A percentile compares a stretch with the other conserved stretches of the same genome.
Conservation (phyloP, 208 protist genomes). For the Baffinella frigidus region DNA sequence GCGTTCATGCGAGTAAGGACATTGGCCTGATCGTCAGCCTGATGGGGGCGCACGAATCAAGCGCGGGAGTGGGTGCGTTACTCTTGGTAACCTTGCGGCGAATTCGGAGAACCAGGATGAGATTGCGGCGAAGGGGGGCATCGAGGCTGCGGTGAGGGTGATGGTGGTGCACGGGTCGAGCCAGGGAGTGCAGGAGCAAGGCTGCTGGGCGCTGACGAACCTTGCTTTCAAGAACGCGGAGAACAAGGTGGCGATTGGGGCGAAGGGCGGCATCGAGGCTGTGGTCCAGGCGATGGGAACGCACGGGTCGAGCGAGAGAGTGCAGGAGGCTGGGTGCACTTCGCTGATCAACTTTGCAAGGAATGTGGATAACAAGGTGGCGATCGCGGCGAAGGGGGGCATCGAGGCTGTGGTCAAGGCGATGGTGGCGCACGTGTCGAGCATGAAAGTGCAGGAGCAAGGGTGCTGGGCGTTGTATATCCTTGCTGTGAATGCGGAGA, state of each 20-base stretch:
- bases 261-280: conserved; percentile 11
- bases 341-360: not conserved
- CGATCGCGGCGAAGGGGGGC: not conserved
- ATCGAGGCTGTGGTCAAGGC: conserved; percentile 35
- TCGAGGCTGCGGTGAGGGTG: conserved; percentile 1
- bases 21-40: too few species aligned
- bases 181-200: conserved; percentile 5
- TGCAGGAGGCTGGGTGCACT: not conserved
- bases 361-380: not conserved
- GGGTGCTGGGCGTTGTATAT: not conserved
- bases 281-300: not conserved
- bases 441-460: not conserved
- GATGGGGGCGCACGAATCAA: too few species aligned
- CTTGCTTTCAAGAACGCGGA: not conserved
- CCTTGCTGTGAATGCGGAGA: conserved; percentile 23
- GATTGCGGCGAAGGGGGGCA: not conserved
- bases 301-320: not conserved
- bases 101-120: too few species aligned
- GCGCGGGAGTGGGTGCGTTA: too few species aligned
- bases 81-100: too few species aligned
- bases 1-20: too few species aligned
- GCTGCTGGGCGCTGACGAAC: not conserved
- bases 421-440: not conserved
- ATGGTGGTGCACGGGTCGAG: not conserved
- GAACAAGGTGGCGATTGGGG: not conserved